Evolutionary conservation across 2,329 filamentous ascomycete genomes (phyloP).

Genomic region (Polychaeton citri): DNA sequence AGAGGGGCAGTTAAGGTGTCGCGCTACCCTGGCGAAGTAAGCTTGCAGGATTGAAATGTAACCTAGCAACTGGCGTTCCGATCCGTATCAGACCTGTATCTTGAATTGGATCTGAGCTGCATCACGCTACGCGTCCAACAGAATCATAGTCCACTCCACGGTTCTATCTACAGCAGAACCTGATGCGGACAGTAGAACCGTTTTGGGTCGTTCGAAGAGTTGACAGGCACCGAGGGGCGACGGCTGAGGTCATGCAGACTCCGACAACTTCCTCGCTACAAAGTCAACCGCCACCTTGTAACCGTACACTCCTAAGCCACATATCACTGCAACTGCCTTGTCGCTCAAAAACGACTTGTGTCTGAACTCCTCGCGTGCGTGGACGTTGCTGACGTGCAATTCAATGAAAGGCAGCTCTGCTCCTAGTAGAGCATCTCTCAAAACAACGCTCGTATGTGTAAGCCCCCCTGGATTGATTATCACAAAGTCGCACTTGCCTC

Average conservation of each 20-base stretch:
- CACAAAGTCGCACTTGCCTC: constrained; percentile 46
- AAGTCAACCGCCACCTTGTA: constrained; percentile 34
- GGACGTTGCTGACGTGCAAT: constrained; percentile 64
- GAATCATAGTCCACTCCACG: too few species aligned
- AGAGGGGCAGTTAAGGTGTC: too few species aligned
- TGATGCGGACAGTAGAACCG: too few species aligned
- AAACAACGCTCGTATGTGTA: constrained; percentile 63
- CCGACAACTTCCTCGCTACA: constrained; percentile 17
- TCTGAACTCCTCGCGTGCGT: constrained; percentile 55
- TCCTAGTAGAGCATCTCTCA: constrained; percentile 60
- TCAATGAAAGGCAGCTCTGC: constrained; percentile 63
- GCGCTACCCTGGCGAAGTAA: too few species aligned
- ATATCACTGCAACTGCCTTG: constrained; percentile 62
- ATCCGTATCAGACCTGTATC: too few species aligned
- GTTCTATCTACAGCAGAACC: too few species aligned
- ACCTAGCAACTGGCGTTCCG: too few species aligned
- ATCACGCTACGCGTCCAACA: too few species aligned
- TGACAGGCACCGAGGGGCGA: too few species aligned
- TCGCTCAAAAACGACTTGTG: constrained; percentile 61
- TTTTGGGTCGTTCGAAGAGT: too few species aligned
- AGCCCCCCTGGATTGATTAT: constrained; percentile 65
- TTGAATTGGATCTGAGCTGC: too few species aligned
- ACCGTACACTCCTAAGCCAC: constrained; percentile 43
- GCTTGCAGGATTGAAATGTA: too few species aligned
- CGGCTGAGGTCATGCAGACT: neutral